Evolutionary conservation across 129 eudicot species (phyloP).

Genomic region (Silybum marianum): DNA sequence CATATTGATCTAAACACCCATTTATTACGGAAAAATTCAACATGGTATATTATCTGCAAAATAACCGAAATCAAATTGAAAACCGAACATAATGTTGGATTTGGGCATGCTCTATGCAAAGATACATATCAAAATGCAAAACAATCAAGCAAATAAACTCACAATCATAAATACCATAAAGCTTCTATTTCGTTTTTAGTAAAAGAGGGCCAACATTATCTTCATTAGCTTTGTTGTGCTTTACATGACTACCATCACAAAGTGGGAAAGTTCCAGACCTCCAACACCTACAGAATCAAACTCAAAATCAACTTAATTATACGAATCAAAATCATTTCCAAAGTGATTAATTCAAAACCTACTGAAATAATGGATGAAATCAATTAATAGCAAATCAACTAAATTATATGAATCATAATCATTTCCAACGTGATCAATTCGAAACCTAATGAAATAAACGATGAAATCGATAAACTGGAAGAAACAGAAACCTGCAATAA

Average conservation of each 20-base stretch:
- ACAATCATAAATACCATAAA: conserved; percentile 21
- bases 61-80: not conserved
- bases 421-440: not conserved
- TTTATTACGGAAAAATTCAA: too few species aligned
- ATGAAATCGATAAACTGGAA: not conserved
- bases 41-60: not conserved
- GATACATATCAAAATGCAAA: not conserved
- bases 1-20: too few species aligned
- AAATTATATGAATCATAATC: not conserved
- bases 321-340: too few species aligned
- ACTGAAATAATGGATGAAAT: too few species aligned
- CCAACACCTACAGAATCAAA: conserved; percentile 75
- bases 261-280: conserved; percentile 93
- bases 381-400: too few species aligned
- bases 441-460: too few species aligned
- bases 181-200: conserved; percentile 61
- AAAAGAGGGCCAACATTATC: conserved; percentile 97
- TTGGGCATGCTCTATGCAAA: conserved; percentile 28
- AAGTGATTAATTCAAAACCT: too few species aligned
- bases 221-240: conserved; percentile 96
- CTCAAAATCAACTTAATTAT: not conserved
- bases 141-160: conserved; percentile 9
- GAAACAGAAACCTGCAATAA: conserved; percentile 76
- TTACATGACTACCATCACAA: conserved; percentile 91
- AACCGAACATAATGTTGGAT: not conserved